phyloP scores from a whole-genome alignment of 176 grass and related monocot genomes.

The Cenchrus fungigraminus region DNA sequence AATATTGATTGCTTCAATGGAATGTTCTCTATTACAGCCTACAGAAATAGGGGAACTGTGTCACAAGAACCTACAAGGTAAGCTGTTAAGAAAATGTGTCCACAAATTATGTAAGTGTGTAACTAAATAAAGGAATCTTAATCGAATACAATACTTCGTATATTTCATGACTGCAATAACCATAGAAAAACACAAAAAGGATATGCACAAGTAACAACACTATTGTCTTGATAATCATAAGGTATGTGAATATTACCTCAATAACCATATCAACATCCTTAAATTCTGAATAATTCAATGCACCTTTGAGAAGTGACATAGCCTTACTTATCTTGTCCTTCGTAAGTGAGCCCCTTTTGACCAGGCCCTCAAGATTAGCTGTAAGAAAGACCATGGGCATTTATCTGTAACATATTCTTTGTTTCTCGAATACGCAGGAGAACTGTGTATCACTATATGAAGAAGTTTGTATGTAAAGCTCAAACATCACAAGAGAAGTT shows the following conservation, averaged over 20 bases:
- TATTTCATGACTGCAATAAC: background rate
- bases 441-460: too few relatives aligned
- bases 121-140: constrained; percentile 12
- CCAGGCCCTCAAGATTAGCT: constrained; percentile 91
- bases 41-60: constrained; percentile 16
- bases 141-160: background rate
- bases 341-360: constrained; percentile 84
- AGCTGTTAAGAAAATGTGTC: background rate
- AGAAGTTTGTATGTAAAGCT: background rate
- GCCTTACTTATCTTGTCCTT: constrained; percentile 83
- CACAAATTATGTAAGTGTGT: background rate
- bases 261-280: constrained; percentile 98
- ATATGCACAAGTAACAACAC: background rate
- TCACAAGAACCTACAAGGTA: constrained; percentile 28
- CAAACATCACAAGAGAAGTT: constrained; percentile 9
- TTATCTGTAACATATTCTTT: constrained; percentile 5
- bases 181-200: background rate
- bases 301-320: constrained; percentile 77
- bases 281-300: constrained; percentile 81
- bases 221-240: background rate
- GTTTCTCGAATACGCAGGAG: too few relatives aligned
- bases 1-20: constrained; percentile 97
- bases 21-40: constrained; percentile 97
- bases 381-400: background rate
- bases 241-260: constrained; percentile 51